These are phyloP conservation scores for Yarrowia keelungensis DNA, from an alignment of 805 yeast genomes.

Conservation along the genomic window DNA sequence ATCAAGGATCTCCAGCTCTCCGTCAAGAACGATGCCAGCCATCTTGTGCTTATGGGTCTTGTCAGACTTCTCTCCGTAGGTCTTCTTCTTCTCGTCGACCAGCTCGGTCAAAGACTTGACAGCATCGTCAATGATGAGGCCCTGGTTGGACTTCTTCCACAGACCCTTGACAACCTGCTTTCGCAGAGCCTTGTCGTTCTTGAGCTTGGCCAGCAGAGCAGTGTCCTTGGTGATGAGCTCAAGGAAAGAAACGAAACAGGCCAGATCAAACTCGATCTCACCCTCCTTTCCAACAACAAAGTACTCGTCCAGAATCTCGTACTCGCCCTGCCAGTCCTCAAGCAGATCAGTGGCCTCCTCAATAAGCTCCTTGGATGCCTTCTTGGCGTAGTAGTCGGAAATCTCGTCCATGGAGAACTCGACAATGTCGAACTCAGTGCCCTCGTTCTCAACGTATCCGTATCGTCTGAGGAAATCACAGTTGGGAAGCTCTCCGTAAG, in stretches of 20 bases:
- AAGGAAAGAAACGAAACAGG: slow-evolving; percentile 20
- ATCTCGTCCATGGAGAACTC: slow-evolving; percentile 64
- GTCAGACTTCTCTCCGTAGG: slow-evolving; percentile 11
- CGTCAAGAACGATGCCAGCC: slow-evolving; percentile 21
- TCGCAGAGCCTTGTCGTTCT: slow-evolving; percentile 16
- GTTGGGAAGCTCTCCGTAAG: slow-evolving; percentile 90
- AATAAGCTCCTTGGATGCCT: slow-evolving; percentile 38
- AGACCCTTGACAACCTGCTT: slow-evolving; percentile 39
- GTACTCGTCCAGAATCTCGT: slow-evolving; percentile 44
- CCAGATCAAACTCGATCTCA: slow-evolving; percentile 36
- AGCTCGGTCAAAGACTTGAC: slow-evolving; percentile 25
- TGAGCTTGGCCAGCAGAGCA: neutral
- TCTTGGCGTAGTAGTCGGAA: slow-evolving; percentile 50
- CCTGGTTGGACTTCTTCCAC: slow-evolving; percentile 40
- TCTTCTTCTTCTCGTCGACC: slow-evolving; percentile 7
- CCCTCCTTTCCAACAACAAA: slow-evolving; percentile 41
- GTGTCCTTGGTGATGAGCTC: slow-evolving; percentile 23
- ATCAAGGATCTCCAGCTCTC: slow-evolving; percentile 24
- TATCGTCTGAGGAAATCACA: slow-evolving; percentile 88
- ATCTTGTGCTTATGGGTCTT: slow-evolving; percentile 10
- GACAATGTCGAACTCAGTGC: slow-evolving; percentile 79
- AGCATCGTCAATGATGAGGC: slow-evolving; percentile 39
- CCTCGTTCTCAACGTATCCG: slow-evolving; percentile 82
- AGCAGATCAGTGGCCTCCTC: slow-evolving; percentile 37
- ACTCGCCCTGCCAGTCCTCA: slow-evolving; percentile 41